Evolutionary conservation across 2,329 filamentous ascomycete genomes (phyloP).

Genomic region (Xylariales sp.): DNA sequence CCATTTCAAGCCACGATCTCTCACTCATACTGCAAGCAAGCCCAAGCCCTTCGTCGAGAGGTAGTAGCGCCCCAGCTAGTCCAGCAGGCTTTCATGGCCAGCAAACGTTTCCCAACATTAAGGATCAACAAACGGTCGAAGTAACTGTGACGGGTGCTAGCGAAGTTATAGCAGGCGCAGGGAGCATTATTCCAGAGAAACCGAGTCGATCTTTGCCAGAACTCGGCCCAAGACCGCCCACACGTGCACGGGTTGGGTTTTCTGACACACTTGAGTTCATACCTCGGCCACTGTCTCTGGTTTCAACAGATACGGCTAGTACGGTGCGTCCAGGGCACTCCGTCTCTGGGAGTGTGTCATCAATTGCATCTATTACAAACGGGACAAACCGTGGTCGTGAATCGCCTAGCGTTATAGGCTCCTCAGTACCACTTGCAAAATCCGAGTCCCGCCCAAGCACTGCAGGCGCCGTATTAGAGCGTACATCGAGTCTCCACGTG

Average conservation of each 20-base stretch:
- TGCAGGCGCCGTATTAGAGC: slow-evolving; percentile 75
- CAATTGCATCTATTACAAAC: slow-evolving; percentile 72
- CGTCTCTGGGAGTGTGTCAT: slow-evolving; percentile 82
- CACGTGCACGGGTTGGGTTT: slow-evolving; percentile 80
- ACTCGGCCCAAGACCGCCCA: slow-evolving; percentile 48
- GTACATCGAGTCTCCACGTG: slow-evolving; percentile 54
- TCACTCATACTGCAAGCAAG: slow-evolving; percentile 72
- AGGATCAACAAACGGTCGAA: slow-evolving; percentile 32
- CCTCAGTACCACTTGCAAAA: slow-evolving; percentile 56
- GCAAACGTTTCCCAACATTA: slow-evolving; percentile 41
- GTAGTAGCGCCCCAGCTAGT: slow-evolving; percentile 74
- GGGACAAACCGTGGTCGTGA: slow-evolving; percentile 56
- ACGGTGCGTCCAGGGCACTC: slow-evolving; percentile 78
- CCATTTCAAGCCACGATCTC: slow-evolving; percentile 86
- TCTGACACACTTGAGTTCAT: slow-evolving; percentile 87
- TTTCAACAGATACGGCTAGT: slow-evolving; percentile 86
- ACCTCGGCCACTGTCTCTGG: slow-evolving; percentile 81
- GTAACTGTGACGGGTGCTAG: slow-evolving; percentile 33
- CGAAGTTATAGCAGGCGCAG: slow-evolving; percentile 43
- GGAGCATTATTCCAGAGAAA: slow-evolving; percentile 41
- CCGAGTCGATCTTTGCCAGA: slow-evolving; percentile 45
- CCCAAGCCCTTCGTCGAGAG: slow-evolving; percentile 60
- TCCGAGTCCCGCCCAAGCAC: slow-evolving; percentile 72
- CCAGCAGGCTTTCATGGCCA: slow-evolving; percentile 61
- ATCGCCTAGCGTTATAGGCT: slow-evolving; percentile 52